phyloP scores from a whole-genome alignment of 345 rosid species.

The Draba incana region DNA sequence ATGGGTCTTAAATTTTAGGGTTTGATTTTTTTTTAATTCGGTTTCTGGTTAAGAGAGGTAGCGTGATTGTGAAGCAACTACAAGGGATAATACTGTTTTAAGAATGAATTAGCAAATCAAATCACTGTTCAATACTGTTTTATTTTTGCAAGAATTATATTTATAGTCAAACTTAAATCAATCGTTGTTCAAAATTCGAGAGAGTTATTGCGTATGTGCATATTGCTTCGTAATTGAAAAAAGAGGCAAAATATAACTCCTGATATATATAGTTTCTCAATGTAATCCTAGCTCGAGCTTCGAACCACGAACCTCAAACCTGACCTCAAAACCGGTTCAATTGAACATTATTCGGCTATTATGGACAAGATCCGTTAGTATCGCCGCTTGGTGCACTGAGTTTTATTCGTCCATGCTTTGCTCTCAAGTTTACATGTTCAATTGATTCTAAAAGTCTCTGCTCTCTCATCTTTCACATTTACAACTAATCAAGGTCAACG shows the following conservation, averaged over 20 bases:
- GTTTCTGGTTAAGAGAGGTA: neutral
- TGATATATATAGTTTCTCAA: too few species aligned
- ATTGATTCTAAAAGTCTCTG: slow-evolving; percentile 25
- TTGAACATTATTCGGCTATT: slow-evolving; percentile 24
- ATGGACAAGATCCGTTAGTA: slow-evolving; percentile 38
- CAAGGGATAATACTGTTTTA: neutral
- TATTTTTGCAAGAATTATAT: too few species aligned
- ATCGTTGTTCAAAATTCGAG: too few species aligned
- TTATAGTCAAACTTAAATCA: too few species aligned
- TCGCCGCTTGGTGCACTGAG: slow-evolving; percentile 35
- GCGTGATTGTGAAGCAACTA: slow-evolving; percentile 11
- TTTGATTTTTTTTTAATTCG: neutral
- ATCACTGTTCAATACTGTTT: neutral
- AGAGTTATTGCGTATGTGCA: too few species aligned
- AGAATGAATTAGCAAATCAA: neutral
- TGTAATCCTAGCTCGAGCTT: too few species aligned
- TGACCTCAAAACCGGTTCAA: slow-evolving; percentile 7
- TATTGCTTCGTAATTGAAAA: too few species aligned
- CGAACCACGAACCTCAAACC: neutral
- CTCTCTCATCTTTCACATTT: slow-evolving; percentile 23
- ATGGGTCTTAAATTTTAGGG: neutral
- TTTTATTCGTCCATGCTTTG: slow-evolving; percentile 29
- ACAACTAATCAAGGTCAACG: slow-evolving; percentile 21
- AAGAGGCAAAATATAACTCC: too few species aligned
- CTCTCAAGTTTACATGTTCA: slow-evolving; percentile 31